A percentile compares a stretch with the other conserved stretches of the same genome.
Conservation (phyloP, 2,329 filamentous ascomycete genomes). For the Ascomycota sp. region DNA sequence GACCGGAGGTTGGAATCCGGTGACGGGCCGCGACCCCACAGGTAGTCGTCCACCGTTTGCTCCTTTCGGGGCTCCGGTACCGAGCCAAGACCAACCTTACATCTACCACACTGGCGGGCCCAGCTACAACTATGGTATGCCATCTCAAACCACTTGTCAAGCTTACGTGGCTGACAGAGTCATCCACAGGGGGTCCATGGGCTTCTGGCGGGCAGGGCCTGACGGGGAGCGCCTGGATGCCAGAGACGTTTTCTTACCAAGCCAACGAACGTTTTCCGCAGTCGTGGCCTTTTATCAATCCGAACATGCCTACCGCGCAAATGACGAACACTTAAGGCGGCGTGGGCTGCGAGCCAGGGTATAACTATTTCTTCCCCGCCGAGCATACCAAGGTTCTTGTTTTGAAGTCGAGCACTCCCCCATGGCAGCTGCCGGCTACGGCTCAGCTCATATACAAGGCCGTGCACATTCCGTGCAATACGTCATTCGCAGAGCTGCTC, state of each 20-base stretch:
- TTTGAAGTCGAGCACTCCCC: slow-evolving; percentile 26
- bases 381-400: slow-evolving; percentile 40
- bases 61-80: slow-evolving; percentile 13
- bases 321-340: slow-evolving; percentile 37
- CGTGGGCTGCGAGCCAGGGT: slow-evolving; percentile 37
- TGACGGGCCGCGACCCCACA: slow-evolving; percentile 16
- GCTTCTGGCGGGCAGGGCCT: slow-evolving; percentile 1
- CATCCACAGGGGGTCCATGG: slow-evolving; percentile 1
- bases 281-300: slow-evolving; percentile 20
- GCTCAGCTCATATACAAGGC: slow-evolving; percentile 24
- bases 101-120: slow-evolving; percentile 17
- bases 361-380: slow-evolving; percentile 39
- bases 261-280: slow-evolving; percentile 22
- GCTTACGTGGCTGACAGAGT: slow-evolving; percentile 4
- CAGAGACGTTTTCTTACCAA: slow-evolving; percentile 12
- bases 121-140: slow-evolving; percentile 11
- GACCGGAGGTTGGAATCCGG: slow-evolving; percentile 20
- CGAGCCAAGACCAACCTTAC: slow-evolving; percentile 16
- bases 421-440: slow-evolving; percentile 28
- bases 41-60: slow-evolving; percentile 12
- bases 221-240: slow-evolving; percentile 8
- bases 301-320: slow-evolving; percentile 27
- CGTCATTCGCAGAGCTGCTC: slow-evolving; percentile 35
- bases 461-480: slow-evolving; percentile 29
- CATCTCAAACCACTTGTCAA: slow-evolving; percentile 9